These are phyloP conservation scores for Psilocybe azurescens DNA, from an alignment of 768 basidiomycete genomes.

Conservation along the genomic window DNA sequence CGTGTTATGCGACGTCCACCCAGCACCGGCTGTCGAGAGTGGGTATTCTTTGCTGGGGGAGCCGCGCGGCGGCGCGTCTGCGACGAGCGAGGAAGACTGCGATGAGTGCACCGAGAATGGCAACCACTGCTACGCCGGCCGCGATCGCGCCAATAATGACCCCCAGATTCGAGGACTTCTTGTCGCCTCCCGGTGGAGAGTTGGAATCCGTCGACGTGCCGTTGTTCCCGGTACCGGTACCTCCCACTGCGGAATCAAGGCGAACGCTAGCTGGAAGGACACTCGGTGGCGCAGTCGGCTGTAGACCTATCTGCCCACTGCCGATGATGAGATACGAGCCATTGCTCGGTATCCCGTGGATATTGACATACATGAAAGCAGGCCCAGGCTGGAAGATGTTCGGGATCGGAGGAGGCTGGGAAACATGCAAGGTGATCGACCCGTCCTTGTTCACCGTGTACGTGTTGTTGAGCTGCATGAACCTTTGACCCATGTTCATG, in stretches of 20 bases:
- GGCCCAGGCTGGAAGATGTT: conserved; percentile 90
- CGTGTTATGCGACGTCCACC: conserved; percentile 33
- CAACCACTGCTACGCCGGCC: conserved; percentile 53
- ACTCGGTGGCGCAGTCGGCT: conserved; percentile 51
- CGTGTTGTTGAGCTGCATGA: conserved; percentile 80
- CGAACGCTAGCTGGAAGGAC: conserved; percentile 55
- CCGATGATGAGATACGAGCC: conserved; percentile 81
- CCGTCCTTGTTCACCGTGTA: conserved; percentile 80
- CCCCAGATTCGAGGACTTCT: not conserved
- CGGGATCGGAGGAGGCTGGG: conserved; percentile 83
- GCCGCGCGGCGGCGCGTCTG: conserved; percentile 45
- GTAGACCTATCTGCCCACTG: conserved; percentile 73
- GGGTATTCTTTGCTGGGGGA: conserved; percentile 12
- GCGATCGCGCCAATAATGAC: conserved; percentile 55
- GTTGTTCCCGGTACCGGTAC: not conserved
- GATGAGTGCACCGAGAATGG: conserved; percentile 53
- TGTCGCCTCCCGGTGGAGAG: not conserved
- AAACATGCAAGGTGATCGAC: conserved; percentile 77
- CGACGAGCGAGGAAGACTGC: conserved; percentile 58
- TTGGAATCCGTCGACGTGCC: not conserved
- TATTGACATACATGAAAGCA: conserved; percentile 77
- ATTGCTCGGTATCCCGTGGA: conserved; percentile 83
- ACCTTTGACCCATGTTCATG: conserved; percentile 88
- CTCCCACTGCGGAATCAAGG: conserved; percentile 27
- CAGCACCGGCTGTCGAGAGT: conserved; percentile 14